Evolutionary conservation across 257 asterid species (phyloP), one percentile per base, ranked within the genome.

Genomic region (Gentiana dahurica): DNA sequence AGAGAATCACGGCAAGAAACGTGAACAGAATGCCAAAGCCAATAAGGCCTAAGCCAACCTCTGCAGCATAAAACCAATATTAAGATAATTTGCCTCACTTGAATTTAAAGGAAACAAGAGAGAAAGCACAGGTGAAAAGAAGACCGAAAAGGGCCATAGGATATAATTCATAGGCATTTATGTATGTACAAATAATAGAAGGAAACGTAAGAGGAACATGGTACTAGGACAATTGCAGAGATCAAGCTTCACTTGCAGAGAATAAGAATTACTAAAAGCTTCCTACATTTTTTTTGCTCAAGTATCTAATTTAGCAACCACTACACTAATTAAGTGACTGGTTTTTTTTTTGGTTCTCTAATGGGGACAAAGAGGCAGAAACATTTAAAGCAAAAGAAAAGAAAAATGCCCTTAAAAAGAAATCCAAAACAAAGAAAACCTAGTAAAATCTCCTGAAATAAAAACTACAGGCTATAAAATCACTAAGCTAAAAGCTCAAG

Each of bases 1-100:
- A 83, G 41, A 87, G 76, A 69, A 84, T 50, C 57, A 82, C 48
- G 45, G 86, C 91, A 59, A 87, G 94, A 71, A 87, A 87, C 49
- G 91, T 51, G 79, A 87, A 87, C 64, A 84, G 70, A 73, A 84
- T 51, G 12, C 95, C 94, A 70, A 87, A 87, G 35, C 94, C 94
- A 52, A 87, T 68, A 34, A 87, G 83, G 59, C 95, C 95, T 8
- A 87, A 75, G 53, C 95, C 95, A 67, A 84, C 33, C 79, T 81
- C 95, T 86, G 93, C 77, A 77, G 62, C 71, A 46, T 59, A 43
- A 9, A 65, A 54, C 49, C 47, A 54, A 63, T 45, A 51, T 36
- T 7, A 59, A 6, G 33, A 47, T 51, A 24, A 58, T 34, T 54
- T 60, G 57, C 64, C 65, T n/a, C 61, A 44, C 36, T 37, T 54